These are phyloP conservation scores for Ophiostoma sp. DNA, from an alignment of 2,329 filamentous ascomycete genomes.

Conservation along the genomic window DNA sequence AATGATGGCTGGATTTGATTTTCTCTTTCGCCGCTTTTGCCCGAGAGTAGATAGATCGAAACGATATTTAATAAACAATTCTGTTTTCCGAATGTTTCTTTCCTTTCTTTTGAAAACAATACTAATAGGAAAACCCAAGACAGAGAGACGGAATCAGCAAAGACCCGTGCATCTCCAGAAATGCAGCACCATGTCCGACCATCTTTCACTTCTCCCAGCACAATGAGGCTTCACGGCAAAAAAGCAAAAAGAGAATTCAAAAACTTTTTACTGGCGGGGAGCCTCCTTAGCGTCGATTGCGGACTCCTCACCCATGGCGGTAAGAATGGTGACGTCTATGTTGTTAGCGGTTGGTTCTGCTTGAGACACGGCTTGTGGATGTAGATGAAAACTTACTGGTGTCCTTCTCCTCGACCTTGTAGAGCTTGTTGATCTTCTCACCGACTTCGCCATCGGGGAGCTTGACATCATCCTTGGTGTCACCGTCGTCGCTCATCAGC, in stretches of 20 bases:
- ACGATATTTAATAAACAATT: background rate
- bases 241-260: conserved; percentile 22
- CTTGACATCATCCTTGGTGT: conserved; percentile 92
- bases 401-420: conserved; percentile 79
- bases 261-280: conserved; percentile 44
- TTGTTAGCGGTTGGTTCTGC: conserved; percentile 1
- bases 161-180: conserved; percentile 8
- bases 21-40: background rate
- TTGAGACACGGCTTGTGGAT: background rate
- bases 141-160: background rate
- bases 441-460: conserved; percentile 84
- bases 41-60: conserved; percentile 4
- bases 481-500: conserved; percentile 81
- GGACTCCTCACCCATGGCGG: conserved; percentile 92
- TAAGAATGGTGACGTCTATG: conserved; percentile 82
- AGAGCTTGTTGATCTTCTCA: conserved; percentile 77
- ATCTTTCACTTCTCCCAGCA: conserved; percentile 12
- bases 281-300: conserved; percentile 94
- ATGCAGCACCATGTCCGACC: conserved; percentile 6
- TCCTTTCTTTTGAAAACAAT: conserved; percentile 11
- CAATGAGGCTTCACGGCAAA: conserved; percentile 21
- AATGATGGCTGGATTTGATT: background rate
- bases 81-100: conserved; percentile 5
- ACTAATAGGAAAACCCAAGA: conserved; percentile 7
- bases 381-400: conserved; percentile 64